Percentiles rank a stretch among this genome's conserved stretches.
These are phyloP conservation scores for Peronospora belbahrii DNA, from an alignment of 352 stramenopile genomes.

Conservation along the genomic window DNA sequence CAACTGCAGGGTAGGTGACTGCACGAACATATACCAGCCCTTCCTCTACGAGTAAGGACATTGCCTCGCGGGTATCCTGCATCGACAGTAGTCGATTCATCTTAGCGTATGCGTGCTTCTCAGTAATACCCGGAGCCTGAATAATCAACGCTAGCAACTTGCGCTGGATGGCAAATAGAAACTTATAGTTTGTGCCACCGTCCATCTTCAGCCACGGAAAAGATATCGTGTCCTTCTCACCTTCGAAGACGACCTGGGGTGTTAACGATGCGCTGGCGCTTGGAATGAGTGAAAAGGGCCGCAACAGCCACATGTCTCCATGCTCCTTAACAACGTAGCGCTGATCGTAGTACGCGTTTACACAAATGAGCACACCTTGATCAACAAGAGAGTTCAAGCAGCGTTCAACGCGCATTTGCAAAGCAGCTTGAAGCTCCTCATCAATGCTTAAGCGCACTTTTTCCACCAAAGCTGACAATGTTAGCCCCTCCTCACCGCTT, in stretches of 20 bases:
- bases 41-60: slow-evolving; percentile 63
- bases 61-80: slow-evolving; percentile 65
- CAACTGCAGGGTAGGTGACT: slow-evolving; percentile 2
- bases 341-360: slow-evolving; percentile 66
- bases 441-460: slow-evolving; percentile 7
- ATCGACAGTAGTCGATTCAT: slow-evolving; percentile 59
- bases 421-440: slow-evolving; percentile 3
- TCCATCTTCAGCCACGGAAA: slow-evolving; percentile 84
- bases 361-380: slow-evolving; percentile 42
- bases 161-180: slow-evolving; percentile 70
- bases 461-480: slow-evolving; percentile 24
- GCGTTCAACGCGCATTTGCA: slow-evolving; percentile 12
- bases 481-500: slow-evolving; percentile 38
- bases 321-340: slow-evolving; percentile 60
- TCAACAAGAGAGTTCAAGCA: slow-evolving; percentile 48
- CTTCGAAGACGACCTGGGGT: slow-evolving; percentile 53
- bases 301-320: slow-evolving; percentile 59
- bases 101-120: slow-evolving; percentile 40
- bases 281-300: slow-evolving; percentile 49
- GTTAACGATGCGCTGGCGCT: slow-evolving; percentile 11
- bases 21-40: slow-evolving; percentile 58
- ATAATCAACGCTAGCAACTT: slow-evolving; percentile 57
- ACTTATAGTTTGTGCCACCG: slow-evolving; percentile 60
- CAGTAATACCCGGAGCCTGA: slow-evolving; percentile 47
- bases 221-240: slow-evolving; percentile 67